Evolutionary conservation across 2,329 filamentous ascomycete genomes (phyloP).

Genomic region (Juglanconis oblonga): DNA sequence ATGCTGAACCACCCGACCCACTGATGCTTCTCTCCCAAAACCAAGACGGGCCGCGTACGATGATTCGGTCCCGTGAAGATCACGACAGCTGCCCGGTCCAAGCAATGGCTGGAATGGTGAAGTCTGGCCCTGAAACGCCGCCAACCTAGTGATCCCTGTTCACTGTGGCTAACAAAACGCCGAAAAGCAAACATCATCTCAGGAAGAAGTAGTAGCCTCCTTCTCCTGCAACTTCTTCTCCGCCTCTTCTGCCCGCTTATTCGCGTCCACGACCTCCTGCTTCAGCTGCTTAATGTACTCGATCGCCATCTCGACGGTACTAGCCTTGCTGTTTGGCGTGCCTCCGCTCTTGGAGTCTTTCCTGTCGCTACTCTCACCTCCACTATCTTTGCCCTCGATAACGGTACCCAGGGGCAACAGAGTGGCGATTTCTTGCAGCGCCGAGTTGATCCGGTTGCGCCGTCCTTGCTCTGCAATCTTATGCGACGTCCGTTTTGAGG

Average conservation of each 20-base stretch:
- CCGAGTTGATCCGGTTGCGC: conserved; percentile 91
- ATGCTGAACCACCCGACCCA: not conserved
- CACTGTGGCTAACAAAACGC: not conserved
- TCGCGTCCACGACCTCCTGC: conserved; percentile 65
- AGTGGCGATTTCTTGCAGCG: conserved; percentile 84
- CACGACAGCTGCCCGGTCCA: not conserved
- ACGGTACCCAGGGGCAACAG: conserved; percentile 59
- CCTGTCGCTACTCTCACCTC: conserved; percentile 45
- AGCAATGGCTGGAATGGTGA: not conserved
- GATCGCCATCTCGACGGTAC: conserved; percentile 95
- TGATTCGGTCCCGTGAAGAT: not conserved
- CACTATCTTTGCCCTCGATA: conserved; percentile 34
- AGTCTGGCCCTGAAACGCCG: not conserved
- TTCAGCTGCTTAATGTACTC: conserved; percentile 88
- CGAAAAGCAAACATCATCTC: not conserved
- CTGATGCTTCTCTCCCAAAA: not conserved
- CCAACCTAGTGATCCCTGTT: not conserved
- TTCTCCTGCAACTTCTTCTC: conserved; percentile 53
- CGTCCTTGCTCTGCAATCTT: conserved; percentile 97
- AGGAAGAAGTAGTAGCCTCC: not conserved
- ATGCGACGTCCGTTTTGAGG: conserved; percentile 94
- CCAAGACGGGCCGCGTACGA: not conserved
- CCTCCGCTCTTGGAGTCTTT: conserved; percentile 36
- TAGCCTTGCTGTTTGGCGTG: conserved; percentile 84
- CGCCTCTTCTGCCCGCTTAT: conserved; percentile 59